Percentiles rank a stretch among this genome's conserved stretches.
Conservation (phyloP, 2,329 filamentous ascomycete species). For the Botryotinia convoluta region DNA sequence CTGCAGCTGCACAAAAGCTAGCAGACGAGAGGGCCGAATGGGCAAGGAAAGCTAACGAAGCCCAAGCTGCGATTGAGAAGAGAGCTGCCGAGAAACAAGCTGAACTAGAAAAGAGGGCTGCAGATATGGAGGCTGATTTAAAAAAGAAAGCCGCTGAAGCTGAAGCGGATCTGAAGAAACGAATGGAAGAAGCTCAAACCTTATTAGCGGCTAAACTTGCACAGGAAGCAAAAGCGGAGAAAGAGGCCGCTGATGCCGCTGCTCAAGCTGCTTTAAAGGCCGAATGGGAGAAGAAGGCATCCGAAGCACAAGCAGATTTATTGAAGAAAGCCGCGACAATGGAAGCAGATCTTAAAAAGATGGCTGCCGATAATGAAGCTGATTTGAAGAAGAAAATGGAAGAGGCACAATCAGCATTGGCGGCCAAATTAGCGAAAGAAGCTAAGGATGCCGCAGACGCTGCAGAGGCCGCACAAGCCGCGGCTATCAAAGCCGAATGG, state of each 20-base stretch:
- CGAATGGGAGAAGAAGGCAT: constrained; percentile 27
- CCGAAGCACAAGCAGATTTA: constrained; percentile 26
- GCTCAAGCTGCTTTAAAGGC: constrained; percentile 20
- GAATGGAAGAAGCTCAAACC: constrained; percentile 26
- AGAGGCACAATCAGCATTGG: constrained; percentile 18
- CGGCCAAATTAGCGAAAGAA: constrained; percentile 19
- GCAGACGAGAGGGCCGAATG: constrained; percentile 47
- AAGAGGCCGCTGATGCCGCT: constrained; percentile 23
- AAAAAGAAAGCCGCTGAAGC: constrained; percentile 27
- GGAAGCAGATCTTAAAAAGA: constrained; percentile 39
- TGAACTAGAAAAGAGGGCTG: constrained; percentile 21
- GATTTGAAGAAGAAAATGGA: constrained; percentile 21
- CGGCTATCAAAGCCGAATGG: constrained; percentile 44
- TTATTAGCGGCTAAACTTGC: constrained; percentile 15
- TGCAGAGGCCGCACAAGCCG: constrained; percentile 38
- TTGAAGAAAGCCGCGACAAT: constrained; percentile 40
- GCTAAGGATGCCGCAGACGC: constrained; percentile 38
- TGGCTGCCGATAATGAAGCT: constrained; percentile 33
- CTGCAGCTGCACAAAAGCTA: constrained; percentile 44
- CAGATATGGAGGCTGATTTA: constrained; percentile 18
- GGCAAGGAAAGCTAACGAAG: constrained; percentile 43
- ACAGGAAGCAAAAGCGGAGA: constrained; percentile 24
- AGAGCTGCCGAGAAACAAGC: constrained; percentile 25
- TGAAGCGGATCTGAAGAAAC: constrained; percentile 25
- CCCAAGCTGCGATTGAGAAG: constrained; percentile 37